A percentile compares a stretch with the other conserved stretches of the same genome.
phyloP scores from a whole-genome alignment of 1,139 yeast species.

The Arxiozyma bovina region DNA sequence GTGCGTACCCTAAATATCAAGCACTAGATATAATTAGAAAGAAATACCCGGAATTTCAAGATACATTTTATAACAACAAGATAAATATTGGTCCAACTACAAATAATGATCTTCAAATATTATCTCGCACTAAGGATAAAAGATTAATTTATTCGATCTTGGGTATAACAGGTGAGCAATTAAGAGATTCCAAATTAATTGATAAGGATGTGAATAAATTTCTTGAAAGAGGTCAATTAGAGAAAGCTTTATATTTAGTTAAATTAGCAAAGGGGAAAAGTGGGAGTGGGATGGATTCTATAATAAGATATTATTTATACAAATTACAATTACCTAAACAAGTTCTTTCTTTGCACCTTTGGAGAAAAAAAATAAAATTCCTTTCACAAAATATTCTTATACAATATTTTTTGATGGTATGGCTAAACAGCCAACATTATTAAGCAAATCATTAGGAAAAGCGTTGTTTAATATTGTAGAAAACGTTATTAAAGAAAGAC shows the following conservation, averaged over 20 bases:
- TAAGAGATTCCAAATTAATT: slow-evolving; percentile 48
- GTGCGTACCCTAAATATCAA: slow-evolving; percentile 26
- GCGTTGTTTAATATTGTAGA: slow-evolving; percentile 17
- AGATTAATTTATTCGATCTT: slow-evolving; percentile 43
- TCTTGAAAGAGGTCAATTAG: slow-evolving; percentile 39
- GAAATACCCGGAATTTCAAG: slow-evolving; percentile 8
- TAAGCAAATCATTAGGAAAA: slow-evolving; percentile 19
- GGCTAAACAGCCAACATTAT: slow-evolving; percentile 31
- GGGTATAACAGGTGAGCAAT: slow-evolving; percentile 49
- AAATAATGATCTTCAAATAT: slow-evolving; percentile 28
- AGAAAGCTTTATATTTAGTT: slow-evolving; percentile 47
- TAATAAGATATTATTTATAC: slow-evolving; percentile 42
- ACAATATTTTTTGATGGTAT: slow-evolving; percentile 53
- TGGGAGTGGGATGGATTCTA: slow-evolving; percentile 51
- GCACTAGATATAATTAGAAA: slow-evolving; percentile 21
- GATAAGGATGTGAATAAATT: slow-evolving; percentile 46
- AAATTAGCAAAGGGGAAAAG: slow-evolving; percentile 45
- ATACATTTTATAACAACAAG: neutral
- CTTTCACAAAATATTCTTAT: slow-evolving; percentile 45
- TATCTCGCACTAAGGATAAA: slow-evolving; percentile 32
- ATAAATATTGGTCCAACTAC: slow-evolving; percentile 31
- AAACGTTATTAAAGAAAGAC: slow-evolving; percentile 12
- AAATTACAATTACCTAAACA: slow-evolving; percentile 35
- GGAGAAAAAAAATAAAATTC: slow-evolving; percentile 53
- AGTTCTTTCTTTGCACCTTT: slow-evolving; percentile 43